These are phyloP conservation scores for Cyberlindnera mycetangii DNA, from an alignment of 805 yeast genomes.

Conservation along the genomic window DNA sequence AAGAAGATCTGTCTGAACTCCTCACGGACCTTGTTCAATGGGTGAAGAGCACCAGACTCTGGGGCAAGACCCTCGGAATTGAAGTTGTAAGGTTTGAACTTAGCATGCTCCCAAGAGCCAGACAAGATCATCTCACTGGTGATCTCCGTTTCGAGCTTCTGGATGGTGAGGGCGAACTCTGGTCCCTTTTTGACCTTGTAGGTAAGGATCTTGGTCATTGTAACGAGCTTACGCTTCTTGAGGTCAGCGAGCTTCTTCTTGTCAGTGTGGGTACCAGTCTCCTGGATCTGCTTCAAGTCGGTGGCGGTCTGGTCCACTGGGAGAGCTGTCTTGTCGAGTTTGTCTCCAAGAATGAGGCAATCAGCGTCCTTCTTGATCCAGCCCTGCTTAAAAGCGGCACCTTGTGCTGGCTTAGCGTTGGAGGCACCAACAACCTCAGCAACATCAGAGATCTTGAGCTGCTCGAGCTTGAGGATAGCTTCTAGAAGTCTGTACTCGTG, in stretches of 20 bases:
- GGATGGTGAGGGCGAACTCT: slow-evolving; percentile 78
- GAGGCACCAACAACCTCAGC: slow-evolving; percentile 43
- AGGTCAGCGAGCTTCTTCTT: slow-evolving; percentile 74
- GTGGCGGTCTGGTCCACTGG: slow-evolving; percentile 69
- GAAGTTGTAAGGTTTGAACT: slow-evolving; percentile 95
- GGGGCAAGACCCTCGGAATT: slow-evolving; percentile 90
- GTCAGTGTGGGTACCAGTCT: slow-evolving; percentile 54
- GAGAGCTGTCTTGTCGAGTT: slow-evolving; percentile 43
- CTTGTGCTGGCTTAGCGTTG: not conserved
- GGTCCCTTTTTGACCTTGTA: slow-evolving; percentile 77
- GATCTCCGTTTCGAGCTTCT: slow-evolving; percentile 85
- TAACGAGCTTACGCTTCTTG: slow-evolving; percentile 88
- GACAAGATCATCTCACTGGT: slow-evolving; percentile 87
- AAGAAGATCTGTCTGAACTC: slow-evolving; percentile 98
- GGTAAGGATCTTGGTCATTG: slow-evolving; percentile 68
- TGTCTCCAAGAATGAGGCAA: slow-evolving; percentile 36
- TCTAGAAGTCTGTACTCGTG: slow-evolving; percentile 84
- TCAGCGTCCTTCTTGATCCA: slow-evolving; percentile 87
- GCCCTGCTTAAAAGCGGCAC: slow-evolving; percentile 84
- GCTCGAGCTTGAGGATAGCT: slow-evolving; percentile 71
- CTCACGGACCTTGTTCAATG: slow-evolving; percentile 93
- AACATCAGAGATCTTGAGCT: slow-evolving; percentile 79
- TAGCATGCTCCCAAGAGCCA: slow-evolving; percentile 77
- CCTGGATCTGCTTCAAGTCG: slow-evolving; percentile 55
- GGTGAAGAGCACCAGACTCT: slow-evolving; percentile 91